Conservation (phyloP, 495 filamentous ascomycete species). For the Aspergillus diversus region DNA sequence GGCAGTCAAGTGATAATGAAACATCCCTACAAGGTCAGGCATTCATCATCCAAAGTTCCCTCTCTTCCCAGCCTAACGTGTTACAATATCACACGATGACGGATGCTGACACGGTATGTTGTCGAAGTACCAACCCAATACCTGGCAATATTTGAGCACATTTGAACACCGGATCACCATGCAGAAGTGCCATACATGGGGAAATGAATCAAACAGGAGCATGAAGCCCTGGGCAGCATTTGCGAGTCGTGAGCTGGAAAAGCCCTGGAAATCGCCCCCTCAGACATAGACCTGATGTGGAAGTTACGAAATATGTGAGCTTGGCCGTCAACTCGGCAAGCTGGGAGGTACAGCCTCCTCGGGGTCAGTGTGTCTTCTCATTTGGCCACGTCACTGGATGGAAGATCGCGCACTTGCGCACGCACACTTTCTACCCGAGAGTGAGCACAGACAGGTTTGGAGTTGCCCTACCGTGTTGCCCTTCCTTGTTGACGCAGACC, state of each 20-base stretch:
- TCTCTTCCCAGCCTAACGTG: not conserved
- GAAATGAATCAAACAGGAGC: not conserved
- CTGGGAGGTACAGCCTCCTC: not conserved
- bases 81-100: constrained; percentile 15
- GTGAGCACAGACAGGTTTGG: constrained; percentile 26
- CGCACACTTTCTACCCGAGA: constrained; percentile 24
- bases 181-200: not conserved
- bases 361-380: constrained; percentile 14
- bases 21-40: constrained; percentile 21
- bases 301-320: not conserved
- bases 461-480: constrained; percentile 8
- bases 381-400: constrained; percentile 28
- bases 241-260: not conserved
- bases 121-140: constrained; percentile 5
- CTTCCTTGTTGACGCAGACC: constrained; percentile 12
- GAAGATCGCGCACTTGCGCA: constrained; percentile 14
- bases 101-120: constrained; percentile 14
- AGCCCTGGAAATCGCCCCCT: not conserved
- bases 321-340: not conserved
- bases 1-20: constrained; percentile 11
- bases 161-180: not conserved
- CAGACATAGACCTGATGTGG: no score
- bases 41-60: constrained; percentile 8
- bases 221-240: not conserved
- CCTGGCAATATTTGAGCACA: not conserved